Evolutionary conservation across 2,329 filamentous ascomycete species (phyloP).

Genomic region (Raffaelea albimanens): DNA sequence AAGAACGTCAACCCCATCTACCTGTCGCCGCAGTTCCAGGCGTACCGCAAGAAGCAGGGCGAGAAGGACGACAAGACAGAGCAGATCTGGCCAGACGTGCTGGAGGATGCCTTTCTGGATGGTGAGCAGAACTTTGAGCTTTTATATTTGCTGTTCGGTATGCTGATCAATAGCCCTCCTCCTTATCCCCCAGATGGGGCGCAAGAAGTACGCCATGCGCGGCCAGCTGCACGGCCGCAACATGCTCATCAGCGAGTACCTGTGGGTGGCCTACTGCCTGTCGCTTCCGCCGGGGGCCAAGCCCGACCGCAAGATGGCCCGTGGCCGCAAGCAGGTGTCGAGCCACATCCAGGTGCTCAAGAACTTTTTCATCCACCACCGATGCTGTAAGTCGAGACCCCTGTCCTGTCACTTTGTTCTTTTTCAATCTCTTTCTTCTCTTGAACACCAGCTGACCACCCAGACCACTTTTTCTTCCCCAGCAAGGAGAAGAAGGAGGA

Average conservation of each 20-base stretch:
- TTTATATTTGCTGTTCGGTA: neutral
- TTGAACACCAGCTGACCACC: neutral
- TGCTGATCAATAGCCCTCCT: slow-evolving; percentile 40
- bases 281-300: slow-evolving; percentile 34
- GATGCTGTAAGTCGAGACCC: slow-evolving; percentile 44
- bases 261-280: slow-evolving; percentile 44
- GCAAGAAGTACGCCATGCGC: slow-evolving; percentile 56
- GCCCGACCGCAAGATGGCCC: slow-evolving; percentile 35
- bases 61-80: slow-evolving; percentile 55
- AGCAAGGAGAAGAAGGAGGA: slow-evolving; percentile 46
- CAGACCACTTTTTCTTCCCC: slow-evolving; percentile 52
- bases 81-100: slow-evolving; percentile 50
- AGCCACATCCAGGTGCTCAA: slow-evolving; percentile 65
- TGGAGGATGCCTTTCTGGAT: slow-evolving; percentile 60
- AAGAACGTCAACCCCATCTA: slow-evolving; percentile 46
- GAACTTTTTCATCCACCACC: slow-evolving; percentile 53
- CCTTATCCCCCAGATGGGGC: slow-evolving; percentile 56
- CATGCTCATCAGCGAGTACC: slow-evolving; percentile 61
- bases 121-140: slow-evolving; percentile 47
- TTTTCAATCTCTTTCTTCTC: slow-evolving; percentile 9
- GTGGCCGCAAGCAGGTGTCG: slow-evolving; percentile 54
- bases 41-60: slow-evolving; percentile 56
- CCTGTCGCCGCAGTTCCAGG: slow-evolving; percentile 51
- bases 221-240: slow-evolving; percentile 58
- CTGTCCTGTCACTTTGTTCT: slow-evolving; percentile 1